phyloP scores from a whole-genome alignment of 1,139 yeast species.

The Debaryomyces fabryi region DNA sequence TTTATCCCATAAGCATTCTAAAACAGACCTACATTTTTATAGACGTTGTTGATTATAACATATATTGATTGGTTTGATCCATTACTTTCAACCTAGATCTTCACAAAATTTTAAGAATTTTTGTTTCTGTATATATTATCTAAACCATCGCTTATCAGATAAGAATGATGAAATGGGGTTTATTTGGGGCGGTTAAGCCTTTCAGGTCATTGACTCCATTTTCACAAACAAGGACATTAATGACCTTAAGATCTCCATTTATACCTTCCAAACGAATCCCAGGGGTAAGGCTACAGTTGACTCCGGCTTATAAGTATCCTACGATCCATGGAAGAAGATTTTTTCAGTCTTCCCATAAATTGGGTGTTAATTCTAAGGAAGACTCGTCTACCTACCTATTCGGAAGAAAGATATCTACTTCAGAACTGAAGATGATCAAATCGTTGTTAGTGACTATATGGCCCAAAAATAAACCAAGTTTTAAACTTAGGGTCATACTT shows the following conservation, averaged over 20 bases:
- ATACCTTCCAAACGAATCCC: background rate
- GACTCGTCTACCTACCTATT: constrained; percentile 16
- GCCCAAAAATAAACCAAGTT: constrained; percentile 79
- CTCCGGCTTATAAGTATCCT: background rate
- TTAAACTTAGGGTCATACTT: constrained; percentile 71
- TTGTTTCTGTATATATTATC: background rate
- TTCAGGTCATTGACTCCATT: background rate
- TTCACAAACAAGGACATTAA: constrained; percentile 5
- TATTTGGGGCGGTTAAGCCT: background rate
- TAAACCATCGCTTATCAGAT: constrained; percentile 4
- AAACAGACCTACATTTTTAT: background rate
- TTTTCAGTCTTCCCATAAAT: background rate
- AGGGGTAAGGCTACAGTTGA: background rate
- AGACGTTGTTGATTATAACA: background rate
- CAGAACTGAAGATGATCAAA: constrained; percentile 62
- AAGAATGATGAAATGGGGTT: constrained; percentile 8
- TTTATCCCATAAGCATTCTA: background rate
- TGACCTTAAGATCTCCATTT: background rate
- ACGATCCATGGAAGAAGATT: background rate
- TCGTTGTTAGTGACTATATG: constrained; percentile 78
- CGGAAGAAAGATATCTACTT: constrained; percentile 36
- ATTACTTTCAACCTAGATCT: background rate
- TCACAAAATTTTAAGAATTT: background rate
- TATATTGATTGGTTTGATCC: background rate
- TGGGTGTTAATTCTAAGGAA: background rate